Evolutionary conservation across 345 rosid genomes (phyloP).

Genomic region (Gossypium turneri): DNA sequence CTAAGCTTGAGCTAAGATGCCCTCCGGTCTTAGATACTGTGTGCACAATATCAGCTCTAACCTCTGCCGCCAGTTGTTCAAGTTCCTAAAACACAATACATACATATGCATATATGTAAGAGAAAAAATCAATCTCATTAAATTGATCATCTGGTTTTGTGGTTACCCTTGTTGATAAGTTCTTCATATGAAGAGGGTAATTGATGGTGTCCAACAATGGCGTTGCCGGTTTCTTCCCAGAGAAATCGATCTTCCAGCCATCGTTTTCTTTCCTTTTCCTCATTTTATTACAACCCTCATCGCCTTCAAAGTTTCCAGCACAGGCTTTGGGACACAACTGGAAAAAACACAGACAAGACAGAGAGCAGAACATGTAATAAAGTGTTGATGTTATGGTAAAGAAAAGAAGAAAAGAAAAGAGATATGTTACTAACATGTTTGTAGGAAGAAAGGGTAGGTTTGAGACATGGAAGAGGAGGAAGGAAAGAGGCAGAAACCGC

Average conservation of each 20-base stretch:
- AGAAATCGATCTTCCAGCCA: slow-evolving; percentile 42
- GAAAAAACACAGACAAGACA: slow-evolving; percentile 10
- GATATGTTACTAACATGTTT: slow-evolving; percentile 27
- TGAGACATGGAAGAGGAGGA: slow-evolving; percentile 20
- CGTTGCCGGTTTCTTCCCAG: slow-evolving; percentile 51
- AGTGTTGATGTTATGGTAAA: background rate
- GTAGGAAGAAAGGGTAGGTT: slow-evolving; percentile 9
- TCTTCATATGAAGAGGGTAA: slow-evolving; percentile 74
- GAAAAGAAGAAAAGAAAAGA: background rate
- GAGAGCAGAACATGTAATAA: background rate
- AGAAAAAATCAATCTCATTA: background rate
- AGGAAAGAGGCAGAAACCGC: slow-evolving; percentile 32
- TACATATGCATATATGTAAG: background rate
- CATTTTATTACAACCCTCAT: slow-evolving; percentile 33
- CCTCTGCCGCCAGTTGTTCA: slow-evolving; percentile 61
- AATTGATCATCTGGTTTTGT: background rate
- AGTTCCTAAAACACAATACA: slow-evolving; percentile 43
- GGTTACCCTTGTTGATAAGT: slow-evolving; percentile 49
- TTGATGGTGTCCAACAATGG: slow-evolving; percentile 71
- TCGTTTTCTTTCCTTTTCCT: slow-evolving; percentile 32
- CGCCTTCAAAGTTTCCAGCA: slow-evolving; percentile 30
- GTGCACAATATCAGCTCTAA: slow-evolving; percentile 55
- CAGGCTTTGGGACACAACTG: slow-evolving; percentile 45
- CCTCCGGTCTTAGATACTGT: slow-evolving; percentile 58
- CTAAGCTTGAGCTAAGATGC: slow-evolving; percentile 64